Evolutionary conservation across 1,139 yeast genomes (phyloP).

Genomic region (Sugiyamaella japonica): DNA sequence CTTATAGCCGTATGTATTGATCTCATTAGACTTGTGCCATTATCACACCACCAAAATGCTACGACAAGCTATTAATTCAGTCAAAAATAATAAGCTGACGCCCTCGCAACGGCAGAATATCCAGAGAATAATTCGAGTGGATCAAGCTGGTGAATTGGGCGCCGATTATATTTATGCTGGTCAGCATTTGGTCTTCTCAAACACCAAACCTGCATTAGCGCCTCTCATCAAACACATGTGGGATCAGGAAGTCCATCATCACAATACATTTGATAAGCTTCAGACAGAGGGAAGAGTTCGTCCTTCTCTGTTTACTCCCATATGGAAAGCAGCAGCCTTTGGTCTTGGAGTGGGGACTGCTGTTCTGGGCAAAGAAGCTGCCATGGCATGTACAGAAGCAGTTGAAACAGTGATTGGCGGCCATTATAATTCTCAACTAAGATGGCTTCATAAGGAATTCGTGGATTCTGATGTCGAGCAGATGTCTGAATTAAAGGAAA

Average conservation of each 20-base stretch:
- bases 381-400: slow-evolving; percentile 99
- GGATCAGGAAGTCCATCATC: slow-evolving; percentile 95
- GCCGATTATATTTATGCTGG: slow-evolving; percentile 94
- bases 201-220: slow-evolving; percentile 60
- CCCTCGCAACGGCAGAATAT: slow-evolving; percentile 54
- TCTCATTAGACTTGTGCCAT: neutral
- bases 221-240: slow-evolving; percentile 87
- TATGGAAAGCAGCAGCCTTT: slow-evolving; percentile 91
- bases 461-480: slow-evolving; percentile 58
- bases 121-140: slow-evolving; percentile 81
- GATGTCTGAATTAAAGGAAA: slow-evolving; percentile 55
- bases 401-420: slow-evolving; percentile 98
- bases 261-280: slow-evolving; percentile 73
- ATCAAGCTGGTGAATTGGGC: slow-evolving; percentile 98
- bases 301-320: slow-evolving; percentile 86
- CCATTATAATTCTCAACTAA: slow-evolving; percentile 86
- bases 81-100: slow-evolving; percentile 25
- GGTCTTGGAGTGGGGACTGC: slow-evolving; percentile 89
- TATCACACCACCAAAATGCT: slow-evolving; percentile 16
- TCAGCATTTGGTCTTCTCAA: slow-evolving; percentile 74
- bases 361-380: slow-evolving; percentile 85
- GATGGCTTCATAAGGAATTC: slow-evolving; percentile 53
- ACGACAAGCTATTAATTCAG: slow-evolving; percentile 30
- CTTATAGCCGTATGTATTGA: neutral
- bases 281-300: slow-evolving; percentile 80